These are phyloP conservation scores for Jaltomata sinuosa DNA, from an alignment of 257 asterid genomes.

Conservation along the genomic window DNA sequence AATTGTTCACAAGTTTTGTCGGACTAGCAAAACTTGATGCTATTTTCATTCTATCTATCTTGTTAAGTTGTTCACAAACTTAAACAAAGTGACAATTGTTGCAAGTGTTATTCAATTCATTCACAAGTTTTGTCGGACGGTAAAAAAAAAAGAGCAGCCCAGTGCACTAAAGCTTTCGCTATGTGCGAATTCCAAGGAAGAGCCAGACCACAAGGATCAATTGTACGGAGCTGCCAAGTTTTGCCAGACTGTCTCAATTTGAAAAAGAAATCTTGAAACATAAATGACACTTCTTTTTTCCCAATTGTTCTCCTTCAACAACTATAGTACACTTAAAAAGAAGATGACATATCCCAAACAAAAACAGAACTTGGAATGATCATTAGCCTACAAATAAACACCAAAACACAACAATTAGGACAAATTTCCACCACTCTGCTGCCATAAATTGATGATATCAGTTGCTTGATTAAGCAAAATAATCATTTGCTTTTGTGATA, in stretches of 20 bases:
- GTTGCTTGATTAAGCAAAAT: constrained; percentile 47
- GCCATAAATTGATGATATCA: constrained; percentile 48
- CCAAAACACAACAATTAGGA: constrained; percentile 3
- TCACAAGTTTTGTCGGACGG: too few species aligned
- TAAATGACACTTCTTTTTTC: neutral
- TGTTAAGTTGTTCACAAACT: neutral
- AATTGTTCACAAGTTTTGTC: neutral
- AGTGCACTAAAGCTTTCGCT: too few species aligned
- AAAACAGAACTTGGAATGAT: neutral
- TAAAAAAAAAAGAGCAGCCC: too few species aligned
- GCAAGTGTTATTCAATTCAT: too few species aligned
- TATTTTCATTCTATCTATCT: neutral
- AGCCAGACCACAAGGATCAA: too few species aligned
- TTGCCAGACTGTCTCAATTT: too few species aligned
- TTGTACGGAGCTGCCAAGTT: too few species aligned
- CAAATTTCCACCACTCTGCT: constrained; percentile 44
- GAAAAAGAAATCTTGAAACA: neutral
- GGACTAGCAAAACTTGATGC: fast-evolving
- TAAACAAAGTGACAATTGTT: too few species aligned
- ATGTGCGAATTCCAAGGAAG: too few species aligned
- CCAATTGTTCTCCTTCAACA: neutral
- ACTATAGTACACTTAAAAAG: neutral
- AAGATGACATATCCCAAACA: neutral
- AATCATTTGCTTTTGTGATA: constrained; percentile 46
- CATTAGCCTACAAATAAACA: neutral